A percentile compares a stretch with the other conserved stretches of the same genome.
Conservation (phyloP, 257 asterid species). For the Scutellaria baicalensis region DNA sequence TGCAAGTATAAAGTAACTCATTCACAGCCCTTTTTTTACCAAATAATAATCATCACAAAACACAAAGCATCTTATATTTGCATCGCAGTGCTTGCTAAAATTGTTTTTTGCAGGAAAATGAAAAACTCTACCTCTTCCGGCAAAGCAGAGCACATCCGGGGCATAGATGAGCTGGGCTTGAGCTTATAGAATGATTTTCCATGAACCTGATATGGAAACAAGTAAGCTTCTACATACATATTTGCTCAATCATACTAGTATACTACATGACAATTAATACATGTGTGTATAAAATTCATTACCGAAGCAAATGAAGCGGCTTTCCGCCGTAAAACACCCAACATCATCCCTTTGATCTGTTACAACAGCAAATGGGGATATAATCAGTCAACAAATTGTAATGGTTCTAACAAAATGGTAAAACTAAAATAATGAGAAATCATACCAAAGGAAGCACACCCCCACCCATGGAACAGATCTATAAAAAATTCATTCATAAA, state of each 20-base stretch:
- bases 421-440: background rate
- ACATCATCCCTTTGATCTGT: constrained; percentile 46
- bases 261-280: no score
- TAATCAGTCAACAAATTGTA: constrained; percentile 3
- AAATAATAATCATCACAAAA: background rate
- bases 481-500: background rate
- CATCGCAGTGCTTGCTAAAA: background rate
- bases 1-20: background rate
- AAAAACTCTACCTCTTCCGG: constrained; percentile 46
- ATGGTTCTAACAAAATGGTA: background rate
- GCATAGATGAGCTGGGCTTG: constrained; percentile 30
- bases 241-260: background rate
- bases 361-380: constrained; percentile 20
- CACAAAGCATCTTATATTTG: background rate
- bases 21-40: background rate
- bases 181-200: constrained; percentile 43
- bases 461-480: constrained; percentile 10
- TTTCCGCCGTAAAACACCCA: constrained; percentile 80
- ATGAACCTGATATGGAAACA: constrained; percentile 30
- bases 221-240: background rate
- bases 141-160: constrained; percentile 28
- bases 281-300: background rate
- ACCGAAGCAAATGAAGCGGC: constrained; percentile 62
- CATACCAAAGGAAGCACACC: background rate
- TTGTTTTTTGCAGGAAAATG: background rate